Conservation (phyloP, 345 rosid species). For the Linum lewisii region DNA sequence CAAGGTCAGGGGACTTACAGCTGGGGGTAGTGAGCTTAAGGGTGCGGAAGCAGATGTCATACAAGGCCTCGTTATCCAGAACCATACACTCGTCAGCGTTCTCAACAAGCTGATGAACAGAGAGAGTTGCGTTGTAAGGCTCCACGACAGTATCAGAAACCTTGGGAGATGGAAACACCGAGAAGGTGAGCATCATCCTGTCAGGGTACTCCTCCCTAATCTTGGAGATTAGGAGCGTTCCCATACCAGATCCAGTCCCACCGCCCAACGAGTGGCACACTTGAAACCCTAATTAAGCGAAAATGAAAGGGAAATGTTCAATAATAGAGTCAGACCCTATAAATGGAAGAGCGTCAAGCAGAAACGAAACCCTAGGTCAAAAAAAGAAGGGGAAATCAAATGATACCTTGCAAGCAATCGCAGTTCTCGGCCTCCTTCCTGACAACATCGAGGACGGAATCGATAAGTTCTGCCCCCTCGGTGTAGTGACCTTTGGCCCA, state of each 20-base stretch:
- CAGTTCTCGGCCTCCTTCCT: no score
- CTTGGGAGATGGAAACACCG: background rate
- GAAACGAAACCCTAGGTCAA: background rate
- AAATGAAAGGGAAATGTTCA: background rate
- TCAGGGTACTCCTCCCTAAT: conserved; percentile 1
- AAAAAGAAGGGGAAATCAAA: no score
- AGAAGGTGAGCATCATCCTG: conserved; percentile 2
- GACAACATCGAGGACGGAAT: no score
- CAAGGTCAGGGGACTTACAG: background rate
- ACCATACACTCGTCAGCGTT: no score
- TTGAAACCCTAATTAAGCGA: background rate
- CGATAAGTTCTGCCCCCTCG: no score
- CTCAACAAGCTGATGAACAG: no score
- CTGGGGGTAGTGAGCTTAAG: background rate
- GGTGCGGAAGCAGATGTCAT: conserved; percentile 2
- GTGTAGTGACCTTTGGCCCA: no score
- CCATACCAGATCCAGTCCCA: background rate
- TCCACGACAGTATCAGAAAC: conserved; percentile 1
- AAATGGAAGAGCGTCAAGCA: background rate
- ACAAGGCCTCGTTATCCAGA: background rate
- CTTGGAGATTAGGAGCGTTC: no score
- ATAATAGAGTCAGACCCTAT: background rate
- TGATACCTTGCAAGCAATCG: background rate
- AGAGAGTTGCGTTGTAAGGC: background rate
- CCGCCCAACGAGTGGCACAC: conserved; percentile 2